Percentiles rank a stretch among this genome's conserved stretches.
phyloP scores from a whole-genome alignment of 2,329 filamentous ascomycete genomes.

The Clonostachys rosea region DNA sequence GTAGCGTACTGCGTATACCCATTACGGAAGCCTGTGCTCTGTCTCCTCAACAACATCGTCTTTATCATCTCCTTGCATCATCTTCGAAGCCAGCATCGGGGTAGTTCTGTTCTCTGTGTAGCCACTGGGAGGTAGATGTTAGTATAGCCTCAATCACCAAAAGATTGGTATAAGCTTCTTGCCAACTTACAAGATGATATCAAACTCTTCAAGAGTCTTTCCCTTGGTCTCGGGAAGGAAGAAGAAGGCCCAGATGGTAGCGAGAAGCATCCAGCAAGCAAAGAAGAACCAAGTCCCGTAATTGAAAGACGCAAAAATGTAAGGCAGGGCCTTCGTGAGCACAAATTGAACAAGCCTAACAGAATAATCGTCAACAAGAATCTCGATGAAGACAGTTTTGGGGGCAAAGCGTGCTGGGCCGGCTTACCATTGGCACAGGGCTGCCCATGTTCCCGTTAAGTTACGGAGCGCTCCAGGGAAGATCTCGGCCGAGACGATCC shows the following conservation, averaged over 20 bases:
- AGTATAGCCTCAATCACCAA: neutral
- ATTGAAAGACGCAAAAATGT: conserved; percentile 34
- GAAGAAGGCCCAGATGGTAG: conserved; percentile 42
- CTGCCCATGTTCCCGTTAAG: conserved; percentile 32
- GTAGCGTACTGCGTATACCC: too few relatives aligned
- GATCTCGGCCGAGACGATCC: conserved; percentile 38
- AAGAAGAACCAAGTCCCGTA: conserved; percentile 56
- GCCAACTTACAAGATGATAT: conserved; percentile 24
- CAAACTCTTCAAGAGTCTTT: conserved; percentile 47
- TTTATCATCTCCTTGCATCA: neutral
- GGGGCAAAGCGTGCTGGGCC: too few relatives aligned
- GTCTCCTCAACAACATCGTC: neutral
- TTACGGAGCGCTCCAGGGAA: conserved; percentile 36
- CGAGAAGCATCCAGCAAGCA: conserved; percentile 42
- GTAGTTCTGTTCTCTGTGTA: neutral
- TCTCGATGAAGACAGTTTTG: neutral
- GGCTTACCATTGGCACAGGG: conserved; percentile 28
- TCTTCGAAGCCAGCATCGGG: neutral
- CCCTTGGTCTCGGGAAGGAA: conserved; percentile 52
- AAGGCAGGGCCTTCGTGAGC: conserved; percentile 36
- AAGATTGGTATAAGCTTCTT: too few relatives aligned
- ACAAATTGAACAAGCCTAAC: conserved; percentile 30
- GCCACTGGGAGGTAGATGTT: neutral
- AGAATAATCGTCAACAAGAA: neutral
- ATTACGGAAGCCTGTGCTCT: neutral